Percentiles rank a stretch among this genome's conserved stretches.
Conservation (phyloP, 140 eudicot species). For the Anethum foeniculum region DNA sequence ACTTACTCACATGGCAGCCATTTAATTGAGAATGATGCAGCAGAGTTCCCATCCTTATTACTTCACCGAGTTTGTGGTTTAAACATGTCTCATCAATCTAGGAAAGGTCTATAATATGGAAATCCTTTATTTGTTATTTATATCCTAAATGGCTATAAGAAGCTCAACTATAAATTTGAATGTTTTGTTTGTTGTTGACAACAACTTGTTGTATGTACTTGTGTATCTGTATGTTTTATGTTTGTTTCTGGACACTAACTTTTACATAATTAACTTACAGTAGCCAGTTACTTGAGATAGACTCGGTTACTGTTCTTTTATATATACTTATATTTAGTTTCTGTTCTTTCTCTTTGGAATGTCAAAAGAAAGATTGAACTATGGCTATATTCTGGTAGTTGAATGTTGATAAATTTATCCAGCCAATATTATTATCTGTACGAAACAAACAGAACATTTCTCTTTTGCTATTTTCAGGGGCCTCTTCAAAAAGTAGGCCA, state of each 20-base stretch:
- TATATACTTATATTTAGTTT: not conserved
- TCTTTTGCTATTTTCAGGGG: conserved; percentile 39
- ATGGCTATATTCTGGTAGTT: conserved; percentile 2
- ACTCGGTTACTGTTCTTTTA: not conserved
- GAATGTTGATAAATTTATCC: not conserved
- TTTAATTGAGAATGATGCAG: not conserved
- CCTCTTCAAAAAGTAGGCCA: conserved; percentile 67
- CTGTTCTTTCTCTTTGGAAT: not conserved
- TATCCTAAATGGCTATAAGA: not conserved
- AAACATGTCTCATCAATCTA: too few species aligned
- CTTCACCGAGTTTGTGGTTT: not conserved
- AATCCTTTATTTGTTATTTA: not conserved
- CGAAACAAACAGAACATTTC: not conserved
- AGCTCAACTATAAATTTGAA: not conserved
- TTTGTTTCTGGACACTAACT: not conserved
- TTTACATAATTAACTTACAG: not conserved
- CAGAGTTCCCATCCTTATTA: not conserved
- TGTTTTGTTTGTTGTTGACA: not conserved
- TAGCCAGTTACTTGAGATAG: conserved; percentile 1
- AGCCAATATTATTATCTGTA: not conserved
- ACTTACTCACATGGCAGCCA: conserved; percentile 5
- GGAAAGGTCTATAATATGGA: not conserved
- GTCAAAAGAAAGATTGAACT: not conserved
- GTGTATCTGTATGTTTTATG: not conserved
- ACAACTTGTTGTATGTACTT: not conserved